Conservation (phyloP, 371 early-diverging fungal genomes). For the Lichtheimia hyalospora region DNA sequence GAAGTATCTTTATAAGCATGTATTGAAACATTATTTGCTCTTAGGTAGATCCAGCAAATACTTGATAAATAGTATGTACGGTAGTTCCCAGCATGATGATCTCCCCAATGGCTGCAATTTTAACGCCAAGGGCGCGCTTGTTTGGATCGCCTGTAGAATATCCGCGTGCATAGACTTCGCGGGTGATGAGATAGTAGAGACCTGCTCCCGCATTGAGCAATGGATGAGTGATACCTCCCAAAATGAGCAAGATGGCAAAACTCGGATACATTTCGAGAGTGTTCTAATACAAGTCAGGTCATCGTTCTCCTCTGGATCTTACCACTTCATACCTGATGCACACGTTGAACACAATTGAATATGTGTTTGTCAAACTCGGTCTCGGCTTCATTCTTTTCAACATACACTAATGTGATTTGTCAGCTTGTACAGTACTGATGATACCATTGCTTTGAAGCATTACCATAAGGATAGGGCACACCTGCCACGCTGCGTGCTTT, state of each 20-base stretch:
- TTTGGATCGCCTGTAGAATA: constrained; percentile 55
- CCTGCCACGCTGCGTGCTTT: constrained; percentile 54
- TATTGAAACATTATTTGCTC: too few relatives aligned
- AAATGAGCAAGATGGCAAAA: constrained; percentile 25
- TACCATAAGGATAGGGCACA: constrained; percentile 63
- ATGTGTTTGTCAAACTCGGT: constrained; percentile 49
- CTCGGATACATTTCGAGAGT: constrained; percentile 29
- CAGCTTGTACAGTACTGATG: background rate
- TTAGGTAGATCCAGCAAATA: background rate
- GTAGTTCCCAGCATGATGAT: constrained; percentile 33
- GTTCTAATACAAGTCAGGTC: constrained; percentile 12
- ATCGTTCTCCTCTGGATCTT: background rate
- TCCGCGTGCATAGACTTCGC: constrained; percentile 40
- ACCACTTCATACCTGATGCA: constrained; percentile 44
- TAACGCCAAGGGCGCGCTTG: constrained; percentile 34
- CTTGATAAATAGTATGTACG: constrained; percentile 10
- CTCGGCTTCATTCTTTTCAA: constrained; percentile 53
- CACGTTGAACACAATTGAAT: constrained; percentile 69
- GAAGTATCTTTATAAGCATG: too few relatives aligned
- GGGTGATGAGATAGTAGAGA: constrained; percentile 41
- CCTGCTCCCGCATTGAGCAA: constrained; percentile 42
- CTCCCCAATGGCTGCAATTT: constrained; percentile 37
- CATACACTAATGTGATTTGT: constrained; percentile 44
- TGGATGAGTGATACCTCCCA: constrained; percentile 51
- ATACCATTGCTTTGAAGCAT: background rate